Evolutionary conservation across 2,329 filamentous ascomycete genomes (phyloP), one percentile per base, ranked within the genome.

Genomic region (Bipolaris zeicola): DNA sequence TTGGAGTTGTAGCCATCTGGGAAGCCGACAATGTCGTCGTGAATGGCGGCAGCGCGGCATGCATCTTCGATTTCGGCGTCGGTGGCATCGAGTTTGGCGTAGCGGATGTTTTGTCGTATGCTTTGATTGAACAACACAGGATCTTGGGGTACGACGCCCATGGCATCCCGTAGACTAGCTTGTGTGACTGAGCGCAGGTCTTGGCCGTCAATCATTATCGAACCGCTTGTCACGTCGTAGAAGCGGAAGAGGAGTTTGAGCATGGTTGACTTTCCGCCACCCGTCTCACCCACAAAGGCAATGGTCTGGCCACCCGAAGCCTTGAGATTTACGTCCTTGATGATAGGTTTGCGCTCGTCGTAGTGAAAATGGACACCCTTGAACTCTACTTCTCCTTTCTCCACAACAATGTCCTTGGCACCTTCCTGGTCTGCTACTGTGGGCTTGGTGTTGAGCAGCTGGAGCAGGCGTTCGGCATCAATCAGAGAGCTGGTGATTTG

Each of bases 111-210:
- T 16, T 88, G 82, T 67, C 86, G 80, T 39, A 90, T 82, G 1
- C 84, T 84, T 31, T 82, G 80, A 67, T 89, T 87, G 76, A 90
- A 89, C 7, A 90, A 76, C 0, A 82, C 77, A 0, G 87, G 83
- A 58, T 87, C 84, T 71, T 90, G 85, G 3, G 87, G 87, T 0
- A 89, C 87, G 11, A 88, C 80, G 18, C 86, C 87, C 24, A 90
- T 80, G 2, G 79, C 77, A 18, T 84, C 80, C 8, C 87, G 81
- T 2, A 90, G 76, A 43, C 82, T 86, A 52, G 80, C 77, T 13
- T 88, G 76, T 0, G 82, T 85, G 1, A 89, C 80, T 24, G 84
- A 78, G 20, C 85, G 81, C 24, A 90, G 79, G 58, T 87, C 83
- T 62, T 85, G 82, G 0, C 82, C 84, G 58, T 87, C 85, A 36